Evolutionary conservation across 73 alveolate species (phyloP).

Genomic region (Paramecium tetraurelia): DNA sequence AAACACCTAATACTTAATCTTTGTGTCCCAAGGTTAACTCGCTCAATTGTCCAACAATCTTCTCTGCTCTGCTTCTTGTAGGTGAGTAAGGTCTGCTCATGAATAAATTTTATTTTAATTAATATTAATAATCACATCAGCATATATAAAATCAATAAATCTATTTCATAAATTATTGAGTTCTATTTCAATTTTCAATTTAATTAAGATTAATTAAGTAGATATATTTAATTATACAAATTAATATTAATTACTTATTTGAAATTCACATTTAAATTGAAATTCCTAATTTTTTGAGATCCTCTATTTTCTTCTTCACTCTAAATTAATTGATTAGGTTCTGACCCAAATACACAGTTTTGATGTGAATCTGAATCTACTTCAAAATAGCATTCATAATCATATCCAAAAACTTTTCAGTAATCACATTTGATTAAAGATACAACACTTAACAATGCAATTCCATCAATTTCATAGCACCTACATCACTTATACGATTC

Average conservation of each 20-base stretch:
- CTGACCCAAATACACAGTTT: neutral
- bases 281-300: neutral
- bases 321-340: constrained; percentile 39
- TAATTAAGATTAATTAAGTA: neutral
- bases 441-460: neutral
- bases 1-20: neutral
- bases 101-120: neutral
- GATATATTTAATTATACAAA: neutral
- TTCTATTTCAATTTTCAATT: neutral
- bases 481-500: constrained; percentile 9
- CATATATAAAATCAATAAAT: neutral
- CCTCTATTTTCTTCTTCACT: constrained; percentile 32
- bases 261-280: neutral
- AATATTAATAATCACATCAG: neutral
- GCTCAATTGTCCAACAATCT: neutral
- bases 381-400: neutral
- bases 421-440: constrained; percentile 34
- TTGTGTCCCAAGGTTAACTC: neutral
- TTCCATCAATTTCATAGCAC: constrained; percentile 10
- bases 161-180: neutral
- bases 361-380: neutral
- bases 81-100: constrained; percentile 50
- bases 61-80: constrained; percentile 41
- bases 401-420: constrained; percentile 39
- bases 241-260: neutral